These are phyloP conservation scores for Vigna reflexopilosa DNA, from an alignment of 306 rosid genomes.

Conservation along the genomic window DNA sequence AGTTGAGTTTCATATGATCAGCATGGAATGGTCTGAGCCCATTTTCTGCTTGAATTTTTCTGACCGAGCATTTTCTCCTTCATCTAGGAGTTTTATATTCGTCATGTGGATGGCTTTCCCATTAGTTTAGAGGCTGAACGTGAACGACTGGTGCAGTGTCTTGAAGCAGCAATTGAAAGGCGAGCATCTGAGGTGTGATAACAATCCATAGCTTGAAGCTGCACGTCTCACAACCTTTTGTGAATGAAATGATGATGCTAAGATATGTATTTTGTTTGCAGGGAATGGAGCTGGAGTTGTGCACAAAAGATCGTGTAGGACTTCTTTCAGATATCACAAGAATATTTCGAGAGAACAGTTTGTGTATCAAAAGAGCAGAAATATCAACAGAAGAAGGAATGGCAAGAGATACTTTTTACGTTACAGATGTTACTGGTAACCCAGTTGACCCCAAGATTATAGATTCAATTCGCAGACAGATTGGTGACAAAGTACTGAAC, in stretches of 20 bases:
- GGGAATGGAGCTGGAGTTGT: conserved; percentile 89
- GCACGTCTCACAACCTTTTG: neutral
- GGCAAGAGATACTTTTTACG: conserved; percentile 79
- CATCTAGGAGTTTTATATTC: conserved; percentile 83
- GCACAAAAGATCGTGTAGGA: conserved; percentile 81
- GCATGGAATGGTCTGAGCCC: conserved; percentile 8
- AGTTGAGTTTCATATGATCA: conserved; percentile 25
- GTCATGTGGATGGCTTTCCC: conserved; percentile 92
- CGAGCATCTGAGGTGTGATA: conserved; percentile 78
- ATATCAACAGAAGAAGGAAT: conserved; percentile 77
- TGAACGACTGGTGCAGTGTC: conserved; percentile 83
- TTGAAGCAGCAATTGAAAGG: conserved; percentile 96
- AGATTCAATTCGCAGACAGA: conserved; percentile 81
- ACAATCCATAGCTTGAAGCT: neutral
- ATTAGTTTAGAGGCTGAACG: conserved; percentile 91
- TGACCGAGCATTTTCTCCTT: conserved; percentile 24
- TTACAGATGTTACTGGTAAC: conserved; percentile 86
- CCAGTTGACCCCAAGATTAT: conserved; percentile 76
- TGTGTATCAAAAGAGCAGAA: conserved; percentile 87
- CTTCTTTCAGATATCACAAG: conserved; percentile 95
- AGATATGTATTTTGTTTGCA: conserved; percentile 53
- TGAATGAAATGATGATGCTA: conserved; percentile 30
- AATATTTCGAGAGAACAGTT: conserved; percentile 90
- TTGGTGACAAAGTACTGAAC: conserved; percentile 65
- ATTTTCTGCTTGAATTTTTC: conserved; percentile 12